Evolutionary conservation across 129 eudicot genomes (phyloP).

Genomic region (Erigeron canadensis): DNA sequence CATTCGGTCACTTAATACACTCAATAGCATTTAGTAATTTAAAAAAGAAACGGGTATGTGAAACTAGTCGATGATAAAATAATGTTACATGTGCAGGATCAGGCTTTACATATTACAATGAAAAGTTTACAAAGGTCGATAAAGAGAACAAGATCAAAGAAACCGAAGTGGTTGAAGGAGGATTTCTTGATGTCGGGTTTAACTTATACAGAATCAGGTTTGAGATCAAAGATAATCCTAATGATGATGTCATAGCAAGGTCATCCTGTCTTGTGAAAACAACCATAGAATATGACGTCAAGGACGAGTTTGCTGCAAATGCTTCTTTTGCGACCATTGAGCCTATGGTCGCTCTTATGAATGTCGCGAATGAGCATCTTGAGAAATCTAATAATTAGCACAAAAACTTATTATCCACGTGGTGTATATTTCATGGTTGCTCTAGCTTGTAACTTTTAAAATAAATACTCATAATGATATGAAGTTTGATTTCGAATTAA

Average conservation of each 20-base stretch:
- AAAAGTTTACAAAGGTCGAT: conserved; percentile 60
- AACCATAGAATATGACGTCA: conserved; percentile 49
- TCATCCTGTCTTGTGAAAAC: conserved; percentile 46
- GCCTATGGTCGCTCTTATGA: conserved; percentile 38
- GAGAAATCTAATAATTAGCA: conserved; percentile 23
- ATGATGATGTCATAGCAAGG: not conserved
- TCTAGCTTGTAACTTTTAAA: too few species aligned
- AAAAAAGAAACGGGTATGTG: too few species aligned
- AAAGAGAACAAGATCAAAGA: conserved; percentile 53
- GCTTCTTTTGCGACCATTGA: conserved; percentile 42
- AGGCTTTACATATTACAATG: conserved; percentile 38
- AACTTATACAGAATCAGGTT: conserved; percentile 43
- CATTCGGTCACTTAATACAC: too few species aligned
- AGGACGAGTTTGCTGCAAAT: conserved; percentile 52
- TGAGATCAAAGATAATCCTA: conserved; percentile 45
- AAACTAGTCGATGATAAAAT: too few species aligned
- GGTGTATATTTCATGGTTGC: too few species aligned
- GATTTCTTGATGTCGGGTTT: conserved; percentile 56
- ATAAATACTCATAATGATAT: too few species aligned
- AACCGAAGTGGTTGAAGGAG: conserved; percentile 62
- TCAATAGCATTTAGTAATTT: too few species aligned
- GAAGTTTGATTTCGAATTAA: too few species aligned
- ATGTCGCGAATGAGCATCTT: conserved; percentile 33
- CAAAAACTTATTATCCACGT: not conserved
- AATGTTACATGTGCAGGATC: conserved; percentile 9